phyloP scores from a whole-genome alignment of 2,329 filamentous ascomycete species.

The Penicillium sp. region DNA sequence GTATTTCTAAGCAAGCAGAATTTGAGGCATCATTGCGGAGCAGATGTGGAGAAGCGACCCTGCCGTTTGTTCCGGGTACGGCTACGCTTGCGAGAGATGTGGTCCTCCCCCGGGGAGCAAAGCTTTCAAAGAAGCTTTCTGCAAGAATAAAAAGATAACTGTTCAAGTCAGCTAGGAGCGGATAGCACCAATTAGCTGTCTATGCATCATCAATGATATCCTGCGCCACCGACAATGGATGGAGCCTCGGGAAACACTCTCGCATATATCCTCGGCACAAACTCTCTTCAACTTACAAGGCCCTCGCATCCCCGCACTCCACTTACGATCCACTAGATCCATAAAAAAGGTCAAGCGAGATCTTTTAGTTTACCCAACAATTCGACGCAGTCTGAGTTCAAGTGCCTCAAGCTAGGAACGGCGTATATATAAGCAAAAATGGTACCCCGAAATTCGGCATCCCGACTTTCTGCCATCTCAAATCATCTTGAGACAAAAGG shows the following conservation, averaged over 20 bases:
- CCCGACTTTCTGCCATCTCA: slow-evolving; percentile 14
- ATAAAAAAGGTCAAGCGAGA: neutral
- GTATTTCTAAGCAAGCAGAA: neutral
- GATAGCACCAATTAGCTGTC: too few relatives aligned
- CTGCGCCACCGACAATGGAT: neutral
- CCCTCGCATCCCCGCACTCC: neutral
- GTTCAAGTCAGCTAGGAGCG: too few relatives aligned
- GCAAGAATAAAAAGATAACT: too few relatives aligned
- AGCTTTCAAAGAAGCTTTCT: too few relatives aligned
- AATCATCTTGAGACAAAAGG: slow-evolving; percentile 7
- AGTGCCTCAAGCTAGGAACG: neutral
- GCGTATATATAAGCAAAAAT: slow-evolving; percentile 2
- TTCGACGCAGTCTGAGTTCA: neutral
- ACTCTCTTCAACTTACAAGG: neutral
- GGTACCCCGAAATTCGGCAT: slow-evolving; percentile 2
- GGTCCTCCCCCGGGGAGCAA: too few relatives aligned
- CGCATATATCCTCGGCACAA: slow-evolving; percentile 5
- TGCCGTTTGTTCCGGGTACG: neutral
- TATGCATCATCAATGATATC: too few relatives aligned
- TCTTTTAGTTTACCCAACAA: neutral
- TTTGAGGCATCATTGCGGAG: neutral
- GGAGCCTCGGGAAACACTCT: neutral
- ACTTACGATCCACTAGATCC: neutral
- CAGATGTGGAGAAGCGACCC: neutral
- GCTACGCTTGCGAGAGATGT: too few relatives aligned